A percentile compares a stretch with the other conserved stretches of the same genome.
Evolutionary conservation across 2,329 filamentous ascomycete genomes (phyloP).

Genomic region (Calonectria henricotiae): DNA sequence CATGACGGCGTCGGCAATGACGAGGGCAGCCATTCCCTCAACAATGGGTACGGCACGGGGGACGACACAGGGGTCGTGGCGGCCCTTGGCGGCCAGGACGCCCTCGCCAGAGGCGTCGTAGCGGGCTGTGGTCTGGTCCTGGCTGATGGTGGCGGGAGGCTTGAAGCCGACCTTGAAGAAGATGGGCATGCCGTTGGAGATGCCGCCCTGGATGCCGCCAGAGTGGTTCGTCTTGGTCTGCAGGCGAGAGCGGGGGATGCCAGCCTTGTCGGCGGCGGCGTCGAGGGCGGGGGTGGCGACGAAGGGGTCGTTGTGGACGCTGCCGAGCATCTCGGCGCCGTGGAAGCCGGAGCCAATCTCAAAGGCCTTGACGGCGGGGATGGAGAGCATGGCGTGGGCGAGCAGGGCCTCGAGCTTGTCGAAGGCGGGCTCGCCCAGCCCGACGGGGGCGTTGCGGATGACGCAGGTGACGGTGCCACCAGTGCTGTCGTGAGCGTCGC

Average conservation of each 20-base stretch:
- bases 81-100: slow-evolving; percentile 89
- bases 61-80: slow-evolving; percentile 95
- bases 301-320: slow-evolving; percentile 88
- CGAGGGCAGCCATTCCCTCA: slow-evolving; percentile 91
- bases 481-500: slow-evolving; percentile 88
- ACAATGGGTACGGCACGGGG: slow-evolving; percentile 90
- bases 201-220: slow-evolving; percentile 95
- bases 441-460: slow-evolving; percentile 87
- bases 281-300: slow-evolving; percentile 60
- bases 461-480: slow-evolving; percentile 96
- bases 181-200: slow-evolving; percentile 92
- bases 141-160: slow-evolving; percentile 92
- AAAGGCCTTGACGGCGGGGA: slow-evolving; percentile 96
- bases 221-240: slow-evolving; percentile 94
- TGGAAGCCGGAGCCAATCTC: slow-evolving; percentile 95
- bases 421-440: slow-evolving; percentile 94
- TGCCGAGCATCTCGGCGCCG: slow-evolving; percentile 88
- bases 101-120: slow-evolving; percentile 83
- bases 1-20: slow-evolving; percentile 89
- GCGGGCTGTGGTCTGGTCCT: slow-evolving; percentile 86
- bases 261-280: slow-evolving; percentile 63
- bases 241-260: slow-evolving; percentile 69
- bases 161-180: slow-evolving; percentile 98
- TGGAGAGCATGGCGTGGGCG: slow-evolving; percentile 94
- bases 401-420: slow-evolving; percentile 95